A percentile compares a stretch with the other conserved stretches of the same genome.
Conservation (phyloP, 495 filamentous ascomycete species). For the Elaphomyces granulatus region DNA sequence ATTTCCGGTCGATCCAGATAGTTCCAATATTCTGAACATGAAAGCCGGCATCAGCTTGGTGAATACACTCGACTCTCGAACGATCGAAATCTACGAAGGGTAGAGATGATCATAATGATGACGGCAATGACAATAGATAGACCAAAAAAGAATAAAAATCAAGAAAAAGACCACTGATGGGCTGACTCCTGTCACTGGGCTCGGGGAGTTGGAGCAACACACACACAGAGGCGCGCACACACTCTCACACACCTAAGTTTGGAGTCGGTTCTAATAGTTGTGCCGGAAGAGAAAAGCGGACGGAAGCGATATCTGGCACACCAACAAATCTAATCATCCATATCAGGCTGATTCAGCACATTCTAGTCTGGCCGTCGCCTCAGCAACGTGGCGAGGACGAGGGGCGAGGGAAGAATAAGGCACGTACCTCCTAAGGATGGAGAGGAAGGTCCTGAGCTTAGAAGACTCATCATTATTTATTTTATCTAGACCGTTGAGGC, state of each 20-base stretch:
- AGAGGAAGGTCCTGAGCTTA: slow-evolving; percentile 71
- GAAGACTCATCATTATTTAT: slow-evolving; percentile 66
- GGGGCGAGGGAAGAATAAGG: not conserved
- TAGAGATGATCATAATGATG: slow-evolving; percentile 6
- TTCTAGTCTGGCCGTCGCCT: not conserved
- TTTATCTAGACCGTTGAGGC: too few species aligned
- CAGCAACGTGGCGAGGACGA: not conserved
- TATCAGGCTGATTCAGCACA: not conserved
- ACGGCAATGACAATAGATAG: too few species aligned
- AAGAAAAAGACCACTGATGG: too few species aligned
- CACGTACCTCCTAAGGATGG: slow-evolving; percentile 65
- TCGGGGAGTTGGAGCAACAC: too few species aligned
- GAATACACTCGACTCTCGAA: too few species aligned
- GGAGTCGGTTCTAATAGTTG: slow-evolving; percentile 91
- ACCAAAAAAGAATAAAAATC: too few species aligned
- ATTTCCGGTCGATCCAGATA: slow-evolving; percentile 93
- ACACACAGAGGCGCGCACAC: too few species aligned
- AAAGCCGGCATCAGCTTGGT: too few species aligned
- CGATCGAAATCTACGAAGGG: too few species aligned
- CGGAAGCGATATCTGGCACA: slow-evolving; percentile 85
- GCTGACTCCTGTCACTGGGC: too few species aligned
- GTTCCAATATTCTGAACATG: slow-evolving; percentile 77
- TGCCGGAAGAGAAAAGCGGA: slow-evolving; percentile 89
- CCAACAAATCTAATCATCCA: slow-evolving; percentile 94
- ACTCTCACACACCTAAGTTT: slow-evolving; percentile 51